Base-by-base conservation (phyloP, 2,329 filamentous ascomycete species). In the Ophiostoma australiae region DNA sequence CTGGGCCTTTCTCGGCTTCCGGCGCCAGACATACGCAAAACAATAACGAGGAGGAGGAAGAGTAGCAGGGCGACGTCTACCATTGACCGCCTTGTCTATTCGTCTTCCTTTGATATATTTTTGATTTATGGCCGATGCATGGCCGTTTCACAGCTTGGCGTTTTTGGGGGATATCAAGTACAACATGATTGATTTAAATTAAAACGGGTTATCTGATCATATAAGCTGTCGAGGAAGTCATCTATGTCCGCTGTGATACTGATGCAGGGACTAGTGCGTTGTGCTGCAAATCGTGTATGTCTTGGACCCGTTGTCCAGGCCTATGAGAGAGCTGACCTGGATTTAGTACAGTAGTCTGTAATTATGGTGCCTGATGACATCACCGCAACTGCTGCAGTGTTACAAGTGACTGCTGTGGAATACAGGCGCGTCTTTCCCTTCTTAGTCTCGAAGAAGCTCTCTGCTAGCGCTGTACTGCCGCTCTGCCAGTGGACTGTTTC, bases 1-100 rank as follows among this genome's bases (percentile, higher is more conserved):
- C 17, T 7, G 70, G 39, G 5, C 48, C n/a, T 4, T 66, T 75
- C 8, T 75, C 73, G 4, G 76, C 74, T 7, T 31, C 67, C 6
- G 20, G 31, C 44, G 17, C n/a, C 6, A 4, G 41, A n/a, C 11
- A 69, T 52, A 33, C n/a, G 61, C 23, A 39, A 2, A 68, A 67
- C 8, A 68, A 35, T 7, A 68, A 58, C 3, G 67, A 63, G 27
- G 72, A 75, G 15, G 76, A 73, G 3, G 75, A 65, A 15, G 3
- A 65, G 1, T 39, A 31, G 17, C 6, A 4, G 15, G 5, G 15
- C 15, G 27, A 27, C 7, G 52, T n/a, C 20, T 17, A 48, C 6
- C 4, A 13, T 58, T 58, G 52, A 31, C 11, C 17, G 11, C 27
- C 52, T 58, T 55, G n/a, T 15, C 10, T 58, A 13, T 27, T 58